Evolutionary conservation across 441 rosid genomes (phyloP), one percentile per base, ranked within the genome.

Genomic region (Arabidopsis lyrata): DNA sequence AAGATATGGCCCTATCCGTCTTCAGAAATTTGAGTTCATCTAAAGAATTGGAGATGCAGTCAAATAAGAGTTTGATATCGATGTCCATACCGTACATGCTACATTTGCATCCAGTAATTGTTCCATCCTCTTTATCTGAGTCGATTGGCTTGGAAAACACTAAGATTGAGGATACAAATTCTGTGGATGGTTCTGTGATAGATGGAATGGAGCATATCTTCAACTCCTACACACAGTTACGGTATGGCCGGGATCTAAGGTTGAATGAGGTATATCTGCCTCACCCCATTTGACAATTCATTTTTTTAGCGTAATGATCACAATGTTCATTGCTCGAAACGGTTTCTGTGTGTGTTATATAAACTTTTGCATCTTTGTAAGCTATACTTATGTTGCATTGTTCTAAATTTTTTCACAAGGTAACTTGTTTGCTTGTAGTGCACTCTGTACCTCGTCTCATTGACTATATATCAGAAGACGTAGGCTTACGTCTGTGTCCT

Each of bases 151-250:
- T 76, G 64, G 98, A 88, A 73, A 85, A 85, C 84, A 65, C 89
- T 64, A 93, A 84, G 83, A 80, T 87, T 80, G 97, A 91, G 80
- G 98, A 91, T 83, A 68, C 85, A 66, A 95, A 91, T 83, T 83
- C 93, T 70, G 81, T 83, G 70, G 93, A 93, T 69, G 92, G 97
- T 55, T 83, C 92, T 68, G 77, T 83, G 81, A 84, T 87, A 49
- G 99, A 95, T 91, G 99, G 99, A 41, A 95, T 95, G 99, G 99
- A 95, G 81, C 96, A 95, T 84, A 93, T 95, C 75, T 95, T 93
- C 77, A 90, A 86, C 85, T 93, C 92, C 64, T 83, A 85, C 81
- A 91, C 90, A 54, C 97, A 90, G 83, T 80, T 93, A 81, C 90
- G 89, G 34, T 95, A 86, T 84, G 99, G 99, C 72, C 88, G 97